Evolutionary conservation across 2,329 filamentous ascomycete genomes (phyloP).

Genomic region (Scedosporium boydii): DNA sequence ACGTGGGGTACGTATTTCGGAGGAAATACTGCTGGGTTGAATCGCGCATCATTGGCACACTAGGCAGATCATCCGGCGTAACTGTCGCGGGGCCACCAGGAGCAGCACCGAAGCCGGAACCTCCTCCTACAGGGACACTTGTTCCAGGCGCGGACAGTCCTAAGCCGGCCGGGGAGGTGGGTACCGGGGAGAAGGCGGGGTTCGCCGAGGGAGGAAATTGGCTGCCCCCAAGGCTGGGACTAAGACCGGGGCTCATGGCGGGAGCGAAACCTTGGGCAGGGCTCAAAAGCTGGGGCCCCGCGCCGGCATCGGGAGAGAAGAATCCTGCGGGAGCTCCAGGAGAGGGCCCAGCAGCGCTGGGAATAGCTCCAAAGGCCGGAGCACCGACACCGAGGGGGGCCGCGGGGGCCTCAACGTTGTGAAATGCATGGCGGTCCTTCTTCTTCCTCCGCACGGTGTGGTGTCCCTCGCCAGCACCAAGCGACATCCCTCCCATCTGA

Average conservation of each 20-base stretch:
- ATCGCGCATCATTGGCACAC: constrained; percentile 79
- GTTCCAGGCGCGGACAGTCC: constrained; percentile 13
- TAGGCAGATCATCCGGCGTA: constrained; percentile 87
- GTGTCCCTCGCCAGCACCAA: constrained; percentile 42
- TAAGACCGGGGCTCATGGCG: constrained; percentile 18
- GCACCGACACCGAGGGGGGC: constrained; percentile 38
- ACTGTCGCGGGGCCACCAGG: constrained; percentile 42
- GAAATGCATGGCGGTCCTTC: constrained; percentile 91
- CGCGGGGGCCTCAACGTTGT: constrained; percentile 62
- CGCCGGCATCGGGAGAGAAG: neutral
- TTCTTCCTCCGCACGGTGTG: constrained; percentile 62
- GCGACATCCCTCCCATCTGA: constrained; percentile 70
- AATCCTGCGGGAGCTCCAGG: constrained; percentile 6
- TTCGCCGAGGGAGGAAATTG: constrained; percentile 55
- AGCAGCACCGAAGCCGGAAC: constrained; percentile 18
- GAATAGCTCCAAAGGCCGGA: constrained; percentile 58
- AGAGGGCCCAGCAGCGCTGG: constrained; percentile 32
- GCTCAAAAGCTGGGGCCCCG: constrained; percentile 26
- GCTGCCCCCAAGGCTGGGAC: constrained; percentile 16
- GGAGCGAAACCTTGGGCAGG: constrained; percentile 9
- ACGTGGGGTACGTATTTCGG: constrained; percentile 83
- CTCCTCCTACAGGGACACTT: constrained; percentile 13
- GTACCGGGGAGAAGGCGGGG: constrained; percentile 25
- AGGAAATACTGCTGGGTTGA: constrained; percentile 74
- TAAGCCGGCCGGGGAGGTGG: constrained; percentile 12